These are phyloP conservation scores for Kwoniella pini DNA, from an alignment of 768 basidiomycete genomes.

Conservation along the genomic window DNA sequence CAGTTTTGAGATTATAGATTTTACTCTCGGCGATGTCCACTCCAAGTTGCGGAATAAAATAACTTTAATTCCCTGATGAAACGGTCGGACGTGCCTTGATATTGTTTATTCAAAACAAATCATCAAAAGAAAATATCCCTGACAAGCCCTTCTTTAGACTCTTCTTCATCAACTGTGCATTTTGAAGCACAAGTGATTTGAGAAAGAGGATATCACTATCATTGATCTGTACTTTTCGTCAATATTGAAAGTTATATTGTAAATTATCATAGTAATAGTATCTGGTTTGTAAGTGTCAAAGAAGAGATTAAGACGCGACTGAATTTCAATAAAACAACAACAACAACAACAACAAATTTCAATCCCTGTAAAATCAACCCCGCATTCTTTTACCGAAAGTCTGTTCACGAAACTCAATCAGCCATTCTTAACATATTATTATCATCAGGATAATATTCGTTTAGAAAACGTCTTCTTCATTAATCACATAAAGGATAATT, in stretches of 20 bases:
- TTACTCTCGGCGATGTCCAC: too few relatives aligned
- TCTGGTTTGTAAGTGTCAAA: too few relatives aligned
- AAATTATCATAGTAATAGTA: too few relatives aligned
- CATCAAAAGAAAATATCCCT: background rate
- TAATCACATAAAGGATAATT: too few relatives aligned
- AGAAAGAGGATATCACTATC: too few relatives aligned
- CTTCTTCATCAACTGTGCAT: background rate
- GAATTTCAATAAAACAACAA: background rate
- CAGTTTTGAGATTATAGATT: too few relatives aligned
- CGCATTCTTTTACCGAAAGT: background rate
- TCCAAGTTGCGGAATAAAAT: background rate
- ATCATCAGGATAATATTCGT: background rate
- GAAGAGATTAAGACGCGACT: background rate
- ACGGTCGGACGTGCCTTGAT: constrained; percentile 5
- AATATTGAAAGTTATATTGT: too few relatives aligned
- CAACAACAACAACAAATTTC: background rate
- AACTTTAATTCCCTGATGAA: background rate
- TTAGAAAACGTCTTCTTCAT: too few relatives aligned
- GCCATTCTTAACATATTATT: background rate
- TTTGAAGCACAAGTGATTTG: background rate
- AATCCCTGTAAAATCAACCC: background rate
- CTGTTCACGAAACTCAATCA: background rate
- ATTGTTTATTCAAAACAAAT: constrained; percentile 3
- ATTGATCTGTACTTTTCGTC: too few relatives aligned
- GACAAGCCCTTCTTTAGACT: constrained; percentile 2